Evolutionary conservation across 306 rosid genomes (phyloP).

Genomic region (Cucumis hystrix): DNA sequence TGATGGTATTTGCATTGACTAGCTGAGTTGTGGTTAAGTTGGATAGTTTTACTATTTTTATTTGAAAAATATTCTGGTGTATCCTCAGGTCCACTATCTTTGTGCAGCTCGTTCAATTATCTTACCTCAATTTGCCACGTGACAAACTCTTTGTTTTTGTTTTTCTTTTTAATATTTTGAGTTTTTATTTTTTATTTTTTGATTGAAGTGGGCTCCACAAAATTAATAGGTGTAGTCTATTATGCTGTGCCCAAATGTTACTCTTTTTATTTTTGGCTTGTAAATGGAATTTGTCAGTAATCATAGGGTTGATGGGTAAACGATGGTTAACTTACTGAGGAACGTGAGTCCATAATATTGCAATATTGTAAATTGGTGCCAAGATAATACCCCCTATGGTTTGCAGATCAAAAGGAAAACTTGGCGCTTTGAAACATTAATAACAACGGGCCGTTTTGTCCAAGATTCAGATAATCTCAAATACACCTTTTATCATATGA

Average conservation of each 20-base stretch:
- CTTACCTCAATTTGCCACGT: too few relatives aligned
- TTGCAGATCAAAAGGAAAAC: neutral
- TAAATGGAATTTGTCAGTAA: neutral
- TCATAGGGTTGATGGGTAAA: neutral
- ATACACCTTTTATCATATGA: constrained; percentile 4
- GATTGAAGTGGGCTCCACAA: too few relatives aligned
- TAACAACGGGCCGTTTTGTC: neutral
- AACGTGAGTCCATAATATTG: neutral
- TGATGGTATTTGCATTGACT: too few relatives aligned
- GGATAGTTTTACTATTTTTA: neutral
- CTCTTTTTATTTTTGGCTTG: neutral
- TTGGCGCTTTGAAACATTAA: neutral
- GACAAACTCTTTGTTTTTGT: too few relatives aligned
- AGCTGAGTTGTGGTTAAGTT: too few relatives aligned
- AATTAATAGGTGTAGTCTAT: too few relatives aligned
- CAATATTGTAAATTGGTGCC: neutral
- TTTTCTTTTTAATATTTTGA: too few relatives aligned
- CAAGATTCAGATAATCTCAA: constrained; percentile 4
- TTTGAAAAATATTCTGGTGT: too few relatives aligned
- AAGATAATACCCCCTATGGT: neutral
- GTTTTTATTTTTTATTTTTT: too few relatives aligned
- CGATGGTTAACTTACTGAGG: neutral
- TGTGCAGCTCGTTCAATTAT: too few relatives aligned
- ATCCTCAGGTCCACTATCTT: too few relatives aligned
- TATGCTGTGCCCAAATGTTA: too few relatives aligned